These are phyloP conservation scores for Flaveria trinervia DNA, from an alignment of 129 eudicot genomes.

Conservation along the genomic window DNA sequence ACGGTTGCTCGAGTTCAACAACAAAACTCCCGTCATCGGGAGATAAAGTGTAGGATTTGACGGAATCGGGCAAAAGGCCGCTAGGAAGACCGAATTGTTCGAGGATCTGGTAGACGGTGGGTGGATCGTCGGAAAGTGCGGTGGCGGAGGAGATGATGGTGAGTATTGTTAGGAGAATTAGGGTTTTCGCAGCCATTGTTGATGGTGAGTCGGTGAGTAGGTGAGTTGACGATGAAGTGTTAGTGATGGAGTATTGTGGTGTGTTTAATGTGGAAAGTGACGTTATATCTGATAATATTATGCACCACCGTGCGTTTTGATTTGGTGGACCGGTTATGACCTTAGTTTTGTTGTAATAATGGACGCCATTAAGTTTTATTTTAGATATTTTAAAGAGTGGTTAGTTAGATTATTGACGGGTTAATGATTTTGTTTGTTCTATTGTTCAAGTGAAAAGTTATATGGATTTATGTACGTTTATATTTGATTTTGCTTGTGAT, in stretches of 20 bases:
- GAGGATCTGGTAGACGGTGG: conserved; percentile 75
- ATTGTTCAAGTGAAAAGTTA: no score
- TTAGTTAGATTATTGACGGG: no score
- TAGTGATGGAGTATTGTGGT: not conserved
- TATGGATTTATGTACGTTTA: no score
- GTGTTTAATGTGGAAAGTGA: conserved; percentile 4
- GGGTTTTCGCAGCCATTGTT: conserved; percentile 49
- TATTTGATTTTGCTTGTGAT: no score
- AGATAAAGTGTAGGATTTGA: conserved; percentile 57
- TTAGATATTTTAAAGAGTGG: no score
- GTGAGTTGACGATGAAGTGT: not conserved
- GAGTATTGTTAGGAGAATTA: conserved; percentile 31
- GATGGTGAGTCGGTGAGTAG: not conserved
- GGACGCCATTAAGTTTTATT: no score
- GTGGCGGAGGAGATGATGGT: conserved; percentile 21
- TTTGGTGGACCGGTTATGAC: no score
- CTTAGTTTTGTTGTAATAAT: no score
- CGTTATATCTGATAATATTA: no score
- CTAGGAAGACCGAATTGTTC: conserved; percentile 69
- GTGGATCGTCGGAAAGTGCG: conserved; percentile 28
- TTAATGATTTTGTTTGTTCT: no score
- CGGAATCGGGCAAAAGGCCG: conserved; percentile 82
- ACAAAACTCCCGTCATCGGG: conserved; percentile 63
- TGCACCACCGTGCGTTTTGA: no score
- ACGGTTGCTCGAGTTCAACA: conserved; percentile 56